These are phyloP conservation scores for Ophiocordyceps camponoti-floridani DNA, from an alignment of 2,329 filamentous ascomycete species.

Conservation along the genomic window DNA sequence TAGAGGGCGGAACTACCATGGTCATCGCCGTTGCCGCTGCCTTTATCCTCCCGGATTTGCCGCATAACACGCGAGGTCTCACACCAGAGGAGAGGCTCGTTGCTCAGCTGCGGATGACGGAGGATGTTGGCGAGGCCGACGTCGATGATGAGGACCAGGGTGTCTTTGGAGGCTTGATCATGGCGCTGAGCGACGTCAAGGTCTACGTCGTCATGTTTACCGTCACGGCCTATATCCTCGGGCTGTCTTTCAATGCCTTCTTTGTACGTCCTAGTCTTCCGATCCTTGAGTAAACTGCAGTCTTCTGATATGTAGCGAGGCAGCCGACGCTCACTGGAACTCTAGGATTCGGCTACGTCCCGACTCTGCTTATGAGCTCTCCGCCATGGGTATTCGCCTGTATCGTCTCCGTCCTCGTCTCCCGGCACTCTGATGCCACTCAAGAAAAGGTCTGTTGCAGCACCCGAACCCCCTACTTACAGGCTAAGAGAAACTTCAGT, in stretches of 20 bases:
- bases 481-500: conserved; percentile 14
- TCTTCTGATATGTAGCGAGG: conserved; percentile 1
- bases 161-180: conserved; percentile 32
- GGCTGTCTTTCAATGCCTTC: conserved; percentile 39
- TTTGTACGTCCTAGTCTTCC: conserved; percentile 18
- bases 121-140: conserved; percentile 39
- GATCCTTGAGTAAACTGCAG: neutral
- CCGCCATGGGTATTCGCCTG: conserved; percentile 42
- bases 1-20: conserved; percentile 37
- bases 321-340: conserved; percentile 32
- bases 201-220: conserved; percentile 47
- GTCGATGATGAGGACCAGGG: conserved; percentile 30
- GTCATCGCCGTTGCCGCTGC: conserved; percentile 24
- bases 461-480: neutral
- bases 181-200: conserved; percentile 42
- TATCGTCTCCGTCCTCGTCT: conserved; percentile 33
- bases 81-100: conserved; percentile 37
- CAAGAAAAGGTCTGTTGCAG: conserved; percentile 27
- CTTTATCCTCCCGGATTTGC: conserved; percentile 35
- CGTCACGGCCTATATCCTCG: conserved; percentile 41
- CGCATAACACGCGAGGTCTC: conserved; percentile 38
- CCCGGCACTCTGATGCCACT: conserved; percentile 36
- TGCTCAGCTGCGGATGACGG: conserved; percentile 35
- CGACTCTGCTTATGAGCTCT: conserved; percentile 35
- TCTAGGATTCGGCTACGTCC: conserved; percentile 31